Evolutionary conservation across 345 rosid genomes (phyloP).

Genomic region (Gossypium longicalyx): DNA sequence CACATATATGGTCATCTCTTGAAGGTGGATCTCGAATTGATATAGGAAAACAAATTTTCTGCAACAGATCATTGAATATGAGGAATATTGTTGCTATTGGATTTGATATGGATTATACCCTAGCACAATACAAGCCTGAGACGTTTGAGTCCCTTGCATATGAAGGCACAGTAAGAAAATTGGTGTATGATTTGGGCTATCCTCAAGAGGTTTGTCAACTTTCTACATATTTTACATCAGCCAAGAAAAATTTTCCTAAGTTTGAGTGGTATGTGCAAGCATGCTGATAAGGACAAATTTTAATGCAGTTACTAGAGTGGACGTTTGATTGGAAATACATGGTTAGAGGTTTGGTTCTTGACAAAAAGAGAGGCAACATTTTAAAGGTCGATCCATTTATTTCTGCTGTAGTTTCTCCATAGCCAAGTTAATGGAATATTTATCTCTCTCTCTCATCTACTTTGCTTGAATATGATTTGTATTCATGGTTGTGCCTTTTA

Average conservation of each 20-base stretch:
- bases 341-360: slow-evolving; percentile 97
- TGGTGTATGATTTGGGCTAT: slow-evolving; percentile 89
- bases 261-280: not conserved
- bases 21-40: slow-evolving; percentile 55
- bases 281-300: slow-evolving; percentile 11
- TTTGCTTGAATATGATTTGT: not conserved
- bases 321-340: slow-evolving; percentile 89
- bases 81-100: slow-evolving; percentile 87
- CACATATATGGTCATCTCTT: slow-evolving; percentile 61
- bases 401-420: not conserved
- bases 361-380: slow-evolving; percentile 95
- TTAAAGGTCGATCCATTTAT: slow-evolving; percentile 51
- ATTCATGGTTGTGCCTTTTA: slow-evolving; percentile 16
- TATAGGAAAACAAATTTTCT: slow-evolving; percentile 74
- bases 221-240: not conserved
- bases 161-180: slow-evolving; percentile 76
- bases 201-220: slow-evolving; percentile 67
- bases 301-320: slow-evolving; percentile 68
- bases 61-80: slow-evolving; percentile 96
- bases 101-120: slow-evolving; percentile 97
- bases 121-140: slow-evolving; percentile 94
- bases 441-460: not conserved
- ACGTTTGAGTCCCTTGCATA: slow-evolving; percentile 95
- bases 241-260: not conserved
- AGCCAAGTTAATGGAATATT: not conserved